These are phyloP conservation scores for Ustilago shanxiensis DNA, from an alignment of 1,284 basidiomycete species.

Conservation along the genomic window DNA sequence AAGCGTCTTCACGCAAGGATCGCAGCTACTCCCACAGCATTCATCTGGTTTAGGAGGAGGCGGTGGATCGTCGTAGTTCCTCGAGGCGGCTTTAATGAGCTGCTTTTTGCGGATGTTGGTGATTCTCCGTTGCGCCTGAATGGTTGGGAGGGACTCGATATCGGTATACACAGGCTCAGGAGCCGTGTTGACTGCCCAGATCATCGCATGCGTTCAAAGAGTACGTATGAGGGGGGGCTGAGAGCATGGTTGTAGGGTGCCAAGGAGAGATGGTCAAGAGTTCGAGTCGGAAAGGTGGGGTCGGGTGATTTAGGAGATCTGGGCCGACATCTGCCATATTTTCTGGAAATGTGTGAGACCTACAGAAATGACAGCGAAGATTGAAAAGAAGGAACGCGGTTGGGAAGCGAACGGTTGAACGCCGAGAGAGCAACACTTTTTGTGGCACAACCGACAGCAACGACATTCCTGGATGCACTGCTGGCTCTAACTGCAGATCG, in stretches of 20 bases:
- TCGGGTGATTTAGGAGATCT: background rate
- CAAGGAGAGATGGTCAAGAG: background rate
- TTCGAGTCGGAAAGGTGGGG: background rate
- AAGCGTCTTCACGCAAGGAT: constrained; percentile 59
- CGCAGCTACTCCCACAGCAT: constrained; percentile 57
- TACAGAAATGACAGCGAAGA: background rate
- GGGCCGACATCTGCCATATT: background rate
- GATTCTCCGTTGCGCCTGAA: constrained; percentile 42
- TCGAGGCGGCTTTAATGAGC: constrained; percentile 52
- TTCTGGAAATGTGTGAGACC: background rate
- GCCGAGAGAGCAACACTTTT: constrained; percentile 3
- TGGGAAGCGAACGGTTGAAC: background rate
- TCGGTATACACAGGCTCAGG: constrained; percentile 48
- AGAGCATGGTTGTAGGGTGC: background rate
- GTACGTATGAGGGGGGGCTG: background rate
- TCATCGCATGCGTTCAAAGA: constrained; percentile 6
- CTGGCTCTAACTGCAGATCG: background rate
- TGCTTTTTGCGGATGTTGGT: constrained; percentile 57
- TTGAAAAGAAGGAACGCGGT: background rate
- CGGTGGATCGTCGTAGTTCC: constrained; percentile 45
- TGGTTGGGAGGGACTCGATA: constrained; percentile 27
- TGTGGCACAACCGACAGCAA: background rate
- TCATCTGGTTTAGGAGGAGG: constrained; percentile 56
- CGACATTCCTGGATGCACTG: background rate
- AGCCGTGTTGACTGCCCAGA: constrained; percentile 32